A percentile compares a stretch with the other conserved stretches of the same genome.
These are phyloP conservation scores for Lentinula boryana DNA, from an alignment of 768 basidiomycete species.

Conservation along the genomic window DNA sequence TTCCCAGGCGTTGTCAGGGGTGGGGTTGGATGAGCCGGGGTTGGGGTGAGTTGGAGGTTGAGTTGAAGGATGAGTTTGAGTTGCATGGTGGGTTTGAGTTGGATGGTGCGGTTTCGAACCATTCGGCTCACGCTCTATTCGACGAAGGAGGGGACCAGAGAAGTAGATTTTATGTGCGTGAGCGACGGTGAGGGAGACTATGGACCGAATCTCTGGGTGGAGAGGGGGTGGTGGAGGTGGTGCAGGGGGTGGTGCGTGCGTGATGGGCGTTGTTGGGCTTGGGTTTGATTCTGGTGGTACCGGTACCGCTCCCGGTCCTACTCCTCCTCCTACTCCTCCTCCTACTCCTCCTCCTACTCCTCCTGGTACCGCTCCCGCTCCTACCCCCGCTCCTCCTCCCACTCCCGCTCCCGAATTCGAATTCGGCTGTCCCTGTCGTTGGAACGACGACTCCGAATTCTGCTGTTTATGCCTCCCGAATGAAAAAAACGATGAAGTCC, in stretches of 20 bases:
- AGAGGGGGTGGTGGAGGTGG: slow-evolving; percentile 36
- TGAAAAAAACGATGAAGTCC: slow-evolving; percentile 61
- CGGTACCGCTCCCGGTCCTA: no score
- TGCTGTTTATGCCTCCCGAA: slow-evolving; percentile 31
- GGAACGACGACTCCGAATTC: no score
- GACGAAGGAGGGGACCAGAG: slow-evolving; percentile 75
- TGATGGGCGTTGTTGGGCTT: neutral
- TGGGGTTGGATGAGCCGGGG: no score
- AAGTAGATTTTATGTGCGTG: slow-evolving; percentile 86
- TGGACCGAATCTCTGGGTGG: slow-evolving; percentile 79
- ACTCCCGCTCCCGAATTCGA: no score
- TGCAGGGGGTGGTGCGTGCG: neutral
- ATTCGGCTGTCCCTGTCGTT: neutral
- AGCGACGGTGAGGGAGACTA: slow-evolving; percentile 66
- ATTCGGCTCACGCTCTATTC: slow-evolving; percentile 72
- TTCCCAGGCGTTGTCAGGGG: slow-evolving; percentile 64
- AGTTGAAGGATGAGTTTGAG: slow-evolving; percentile 31
- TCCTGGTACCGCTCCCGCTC: no score
- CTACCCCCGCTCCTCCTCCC: no score
- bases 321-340: no score
- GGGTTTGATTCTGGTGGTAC: no score
- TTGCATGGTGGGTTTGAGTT: neutral
- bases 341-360: no score
- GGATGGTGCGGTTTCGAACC: slow-evolving; percentile 48
- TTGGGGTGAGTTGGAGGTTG: no score